Evolutionary conservation across 768 basidiomycete genomes (phyloP).

Genomic region (Polyporus arcularius): DNA sequence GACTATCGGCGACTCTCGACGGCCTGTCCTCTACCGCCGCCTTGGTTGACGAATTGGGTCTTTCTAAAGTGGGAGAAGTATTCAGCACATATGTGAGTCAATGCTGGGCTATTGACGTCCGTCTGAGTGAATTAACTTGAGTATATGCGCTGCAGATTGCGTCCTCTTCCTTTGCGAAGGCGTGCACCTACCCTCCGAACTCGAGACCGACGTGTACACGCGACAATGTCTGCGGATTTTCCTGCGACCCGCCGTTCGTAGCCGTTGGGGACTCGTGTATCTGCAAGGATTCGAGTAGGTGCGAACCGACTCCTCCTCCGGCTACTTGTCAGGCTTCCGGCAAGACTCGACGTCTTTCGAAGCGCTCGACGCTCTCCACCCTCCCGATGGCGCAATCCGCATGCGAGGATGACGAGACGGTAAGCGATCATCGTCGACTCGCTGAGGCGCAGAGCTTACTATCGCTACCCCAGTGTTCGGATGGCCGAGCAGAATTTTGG

Average conservation of each 20-base stretch:
- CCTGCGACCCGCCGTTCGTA: slow-evolving; percentile 29
- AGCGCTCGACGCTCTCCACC: background rate
- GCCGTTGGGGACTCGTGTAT: slow-evolving; percentile 22
- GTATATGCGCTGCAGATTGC: background rate
- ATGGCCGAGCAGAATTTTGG: too few species aligned
- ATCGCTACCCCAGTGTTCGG: too few species aligned
- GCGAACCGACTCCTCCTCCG: slow-evolving; percentile 16
- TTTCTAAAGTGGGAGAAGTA: background rate
- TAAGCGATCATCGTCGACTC: slow-evolving; percentile 28
- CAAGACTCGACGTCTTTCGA: slow-evolving; percentile 2
- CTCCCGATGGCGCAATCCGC: slow-evolving; percentile 5
- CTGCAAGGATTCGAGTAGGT: slow-evolving; percentile 28
- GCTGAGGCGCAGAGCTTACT: background rate
- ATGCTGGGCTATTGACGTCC: background rate
- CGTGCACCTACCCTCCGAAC: slow-evolving; percentile 37
- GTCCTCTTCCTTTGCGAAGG: background rate
- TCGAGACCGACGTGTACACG: slow-evolving; percentile 20
- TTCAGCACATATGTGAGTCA: background rate
- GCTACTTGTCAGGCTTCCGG: slow-evolving; percentile 9
- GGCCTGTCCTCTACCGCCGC: background rate
- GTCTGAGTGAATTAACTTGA: background rate
- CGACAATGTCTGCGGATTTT: slow-evolving; percentile 30
- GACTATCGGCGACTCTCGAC: background rate
- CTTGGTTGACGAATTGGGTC: background rate
- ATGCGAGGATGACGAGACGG: slow-evolving; percentile 25